These are phyloP conservation scores for Talaromyces sp. DNA, from an alignment of 2,329 filamentous ascomycete genomes.

Conservation along the genomic window DNA sequence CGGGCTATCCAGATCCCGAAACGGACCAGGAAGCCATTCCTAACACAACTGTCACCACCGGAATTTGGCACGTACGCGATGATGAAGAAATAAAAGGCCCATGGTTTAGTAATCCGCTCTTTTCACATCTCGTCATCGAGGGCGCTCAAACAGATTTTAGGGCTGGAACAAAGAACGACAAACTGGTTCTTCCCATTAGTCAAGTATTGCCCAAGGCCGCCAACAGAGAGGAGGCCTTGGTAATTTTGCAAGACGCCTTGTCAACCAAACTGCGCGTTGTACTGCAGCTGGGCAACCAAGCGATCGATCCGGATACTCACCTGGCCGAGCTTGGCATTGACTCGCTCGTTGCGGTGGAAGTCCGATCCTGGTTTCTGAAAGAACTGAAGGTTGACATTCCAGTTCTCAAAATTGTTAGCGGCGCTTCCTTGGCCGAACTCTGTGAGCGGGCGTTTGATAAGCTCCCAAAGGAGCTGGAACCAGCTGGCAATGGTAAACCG, in stretches of 20 bases:
- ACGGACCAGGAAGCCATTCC: neutral
- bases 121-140: neutral
- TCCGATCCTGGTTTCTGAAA: slow-evolving; percentile 42
- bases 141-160: too few species aligned
- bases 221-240: neutral
- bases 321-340: slow-evolving; percentile 33
- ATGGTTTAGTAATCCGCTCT: neutral
- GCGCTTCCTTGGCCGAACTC: too few species aligned
- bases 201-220: slow-evolving; percentile 6
- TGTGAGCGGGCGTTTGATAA: too few species aligned
- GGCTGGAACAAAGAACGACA: too few species aligned
- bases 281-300: slow-evolving; percentile 39
- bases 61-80: slow-evolving; percentile 2
- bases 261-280: slow-evolving; percentile 33
- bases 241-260: neutral
- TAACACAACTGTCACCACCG: slow-evolving; percentile 9
- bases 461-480: too few species aligned
- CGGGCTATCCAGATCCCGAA: slow-evolving; percentile 32
- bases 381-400: slow-evolving; percentile 42
- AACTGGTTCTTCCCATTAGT: too few species aligned
- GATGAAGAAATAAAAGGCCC: neutral
- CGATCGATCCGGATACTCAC: slow-evolving; percentile 42
- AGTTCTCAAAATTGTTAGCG: slow-evolving; percentile 44
- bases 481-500: too few species aligned
- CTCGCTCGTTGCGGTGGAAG: slow-evolving; percentile 10